Conservation (phyloP, 1,284 basidiomycete genomes). For the Phenoliferia sp. region DNA sequence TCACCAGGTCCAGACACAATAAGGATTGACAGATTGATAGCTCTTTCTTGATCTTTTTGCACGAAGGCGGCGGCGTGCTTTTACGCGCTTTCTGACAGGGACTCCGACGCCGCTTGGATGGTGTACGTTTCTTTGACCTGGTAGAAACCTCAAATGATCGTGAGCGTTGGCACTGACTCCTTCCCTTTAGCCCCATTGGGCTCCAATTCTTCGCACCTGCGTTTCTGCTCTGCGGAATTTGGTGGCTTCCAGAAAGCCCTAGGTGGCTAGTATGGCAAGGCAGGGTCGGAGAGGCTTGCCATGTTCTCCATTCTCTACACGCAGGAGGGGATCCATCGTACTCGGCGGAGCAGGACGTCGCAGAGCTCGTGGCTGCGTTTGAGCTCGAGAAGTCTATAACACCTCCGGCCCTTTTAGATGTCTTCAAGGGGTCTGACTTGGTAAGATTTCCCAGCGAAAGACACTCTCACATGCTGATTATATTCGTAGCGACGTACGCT, state of each 20-base stretch:
- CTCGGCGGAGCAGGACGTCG: conserved; percentile 22
- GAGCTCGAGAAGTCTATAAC: conserved; percentile 27
- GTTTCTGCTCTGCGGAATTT: conserved; percentile 24
- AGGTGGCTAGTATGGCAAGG: conserved; percentile 27
- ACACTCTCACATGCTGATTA: not conserved
- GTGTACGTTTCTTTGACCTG: too few relatives aligned
- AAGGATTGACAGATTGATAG: conserved; percentile 3
- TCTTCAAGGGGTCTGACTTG: conserved; percentile 26
- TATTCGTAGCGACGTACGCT: not conserved
- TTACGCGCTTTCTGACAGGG: conserved; percentile 28
- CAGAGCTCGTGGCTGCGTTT: conserved; percentile 29
- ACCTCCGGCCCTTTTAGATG: conserved; percentile 15
- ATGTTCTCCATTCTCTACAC: conserved; percentile 24
- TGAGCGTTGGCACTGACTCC: too few relatives aligned
- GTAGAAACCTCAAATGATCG: too few relatives aligned
- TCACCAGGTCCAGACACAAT: conserved; percentile 3
- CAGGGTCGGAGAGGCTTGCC: conserved; percentile 23
- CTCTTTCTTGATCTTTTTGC: conserved; percentile 2
- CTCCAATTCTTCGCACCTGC: conserved; percentile 30
- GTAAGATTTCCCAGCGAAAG: conserved; percentile 23
- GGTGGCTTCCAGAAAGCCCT: conserved; percentile 31
- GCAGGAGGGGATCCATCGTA: conserved; percentile 13
- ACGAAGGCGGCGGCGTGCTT: conserved; percentile 31
- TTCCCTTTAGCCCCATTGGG: conserved; percentile 35
- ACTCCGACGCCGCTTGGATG: conserved; percentile 25